phyloP scores from a whole-genome alignment of 768 basidiomycete genomes.

The Trametes cingulata region DNA sequence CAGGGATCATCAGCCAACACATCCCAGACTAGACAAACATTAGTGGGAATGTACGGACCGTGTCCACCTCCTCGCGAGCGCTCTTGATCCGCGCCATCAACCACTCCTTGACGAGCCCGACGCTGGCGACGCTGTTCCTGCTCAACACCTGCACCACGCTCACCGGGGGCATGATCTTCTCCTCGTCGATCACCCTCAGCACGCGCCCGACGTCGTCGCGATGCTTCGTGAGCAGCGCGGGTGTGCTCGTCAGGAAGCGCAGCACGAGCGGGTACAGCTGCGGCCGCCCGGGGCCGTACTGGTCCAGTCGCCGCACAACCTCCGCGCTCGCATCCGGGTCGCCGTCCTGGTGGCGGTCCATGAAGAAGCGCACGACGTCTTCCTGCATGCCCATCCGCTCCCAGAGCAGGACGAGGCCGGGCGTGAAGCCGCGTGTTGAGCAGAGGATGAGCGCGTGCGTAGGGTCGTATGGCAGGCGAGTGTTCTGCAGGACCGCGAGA shows the following conservation, averaged over 20 bases:
- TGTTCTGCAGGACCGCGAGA: slow-evolving; percentile 63
- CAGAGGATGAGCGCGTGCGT: slow-evolving; percentile 96
- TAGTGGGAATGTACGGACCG: slow-evolving; percentile 45
- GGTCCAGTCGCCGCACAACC: slow-evolving; percentile 71
- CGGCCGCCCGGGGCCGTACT: slow-evolving; percentile 71
- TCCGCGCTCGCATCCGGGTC: slow-evolving; percentile 43
- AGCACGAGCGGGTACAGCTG: slow-evolving; percentile 87
- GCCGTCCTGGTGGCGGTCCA: slow-evolving; percentile 60
- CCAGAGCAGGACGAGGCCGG: slow-evolving; percentile 88
- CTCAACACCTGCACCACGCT: slow-evolving; percentile 87
- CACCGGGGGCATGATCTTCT: slow-evolving; percentile 85
- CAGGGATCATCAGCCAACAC: background rate
- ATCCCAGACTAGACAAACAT: background rate
- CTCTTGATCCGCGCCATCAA: slow-evolving; percentile 75
- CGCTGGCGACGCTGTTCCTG: slow-evolving; percentile 85
- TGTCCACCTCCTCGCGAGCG: slow-evolving; percentile 74
- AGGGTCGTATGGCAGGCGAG: slow-evolving; percentile 73
- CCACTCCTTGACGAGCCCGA: slow-evolving; percentile 93
- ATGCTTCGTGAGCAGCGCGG: slow-evolving; percentile 72
- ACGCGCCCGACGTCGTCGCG: slow-evolving; percentile 68
- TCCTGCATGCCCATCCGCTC: slow-evolving; percentile 96
- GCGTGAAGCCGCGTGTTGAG: slow-evolving; percentile 78
- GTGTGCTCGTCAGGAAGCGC: slow-evolving; percentile 83
- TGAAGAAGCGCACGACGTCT: slow-evolving; percentile 91
- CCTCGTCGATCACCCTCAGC: slow-evolving; percentile 76